Evolutionary conservation across 441 rosid genomes (phyloP).

Genomic region (Pelargonium exstipulatum): DNA sequence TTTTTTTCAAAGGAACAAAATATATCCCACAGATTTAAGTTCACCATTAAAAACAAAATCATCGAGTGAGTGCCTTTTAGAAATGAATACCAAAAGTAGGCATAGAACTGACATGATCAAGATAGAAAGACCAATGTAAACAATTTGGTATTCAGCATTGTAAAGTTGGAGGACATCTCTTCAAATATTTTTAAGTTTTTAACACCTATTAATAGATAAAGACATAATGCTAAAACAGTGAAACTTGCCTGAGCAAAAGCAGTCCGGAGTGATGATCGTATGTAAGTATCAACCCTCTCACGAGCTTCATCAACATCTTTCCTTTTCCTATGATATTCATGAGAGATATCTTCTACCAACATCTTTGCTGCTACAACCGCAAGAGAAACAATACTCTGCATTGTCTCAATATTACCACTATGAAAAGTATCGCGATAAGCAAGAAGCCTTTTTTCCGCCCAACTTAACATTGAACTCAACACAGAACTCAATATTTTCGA

Average conservation of each 20-base stretch:
- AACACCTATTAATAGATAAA: background rate
- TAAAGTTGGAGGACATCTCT: background rate
- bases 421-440: constrained; percentile 53
- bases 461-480: constrained; percentile 41
- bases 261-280: constrained; percentile 45
- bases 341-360: constrained; percentile 41
- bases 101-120: background rate
- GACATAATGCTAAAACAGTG: constrained; percentile 14
- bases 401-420: constrained; percentile 45
- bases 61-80: background rate
- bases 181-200: background rate
- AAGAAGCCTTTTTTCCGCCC: constrained; percentile 58
- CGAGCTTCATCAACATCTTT: constrained; percentile 35
- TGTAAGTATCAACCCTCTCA: constrained; percentile 51
- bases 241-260: constrained; percentile 52
- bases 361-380: constrained; percentile 46
- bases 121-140: background rate
- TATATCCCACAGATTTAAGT: background rate
- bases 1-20: background rate
- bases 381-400: constrained; percentile 52
- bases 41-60: background rate
- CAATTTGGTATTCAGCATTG: background rate
- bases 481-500: constrained; percentile 38
- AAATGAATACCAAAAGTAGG: background rate
- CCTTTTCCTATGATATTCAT: constrained; percentile 42